These are phyloP conservation scores for Chlorencoelia australis DNA, from an alignment of 2,329 filamentous ascomycete species.

Conservation along the genomic window DNA sequence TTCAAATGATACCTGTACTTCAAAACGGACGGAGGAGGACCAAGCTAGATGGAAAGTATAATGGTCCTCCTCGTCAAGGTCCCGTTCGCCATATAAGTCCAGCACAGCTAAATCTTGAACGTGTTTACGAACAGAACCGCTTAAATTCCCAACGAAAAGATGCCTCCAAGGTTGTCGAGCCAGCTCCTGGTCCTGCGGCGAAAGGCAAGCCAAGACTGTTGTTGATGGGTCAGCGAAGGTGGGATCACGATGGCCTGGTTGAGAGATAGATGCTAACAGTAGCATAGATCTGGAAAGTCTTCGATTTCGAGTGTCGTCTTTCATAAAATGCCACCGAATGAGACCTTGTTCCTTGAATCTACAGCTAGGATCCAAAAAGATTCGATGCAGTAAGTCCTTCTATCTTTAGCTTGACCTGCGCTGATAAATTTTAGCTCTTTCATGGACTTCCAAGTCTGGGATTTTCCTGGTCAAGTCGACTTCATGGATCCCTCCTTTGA, in stretches of 20 bases:
- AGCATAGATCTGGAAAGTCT: slow-evolving; percentile 84
- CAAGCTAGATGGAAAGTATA: slow-evolving; percentile 22
- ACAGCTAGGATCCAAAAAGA: slow-evolving; percentile 92
- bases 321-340: slow-evolving; percentile 90
- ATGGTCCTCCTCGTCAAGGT: slow-evolving; percentile 26
- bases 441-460: slow-evolving; percentile 98
- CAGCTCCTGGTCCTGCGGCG: slow-evolving; percentile 35
- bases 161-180: slow-evolving; percentile 36
- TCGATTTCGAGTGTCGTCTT: slow-evolving; percentile 99
- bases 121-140: slow-evolving; percentile 51
- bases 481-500: slow-evolving; percentile 86
- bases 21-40: slow-evolving; percentile 24
- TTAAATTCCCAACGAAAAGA: slow-evolving; percentile 38
- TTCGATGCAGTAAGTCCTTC: slow-evolving; percentile 69
- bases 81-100: slow-evolving; percentile 38
- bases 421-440: slow-evolving; percentile 60
- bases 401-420: neutral
- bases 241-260: slow-evolving; percentile 22
- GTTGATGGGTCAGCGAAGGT: slow-evolving; percentile 94
- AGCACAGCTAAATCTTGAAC: slow-evolving; percentile 53
- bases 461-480: slow-evolving; percentile 91
- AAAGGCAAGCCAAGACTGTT: slow-evolving; percentile 73
- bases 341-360: slow-evolving; percentile 91
- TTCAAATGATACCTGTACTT: slow-evolving; percentile 19
- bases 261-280: slow-evolving; percentile 13